phyloP scores from a whole-genome alignment of 768 basidiomycete species.

The Boletus sp. region DNA sequence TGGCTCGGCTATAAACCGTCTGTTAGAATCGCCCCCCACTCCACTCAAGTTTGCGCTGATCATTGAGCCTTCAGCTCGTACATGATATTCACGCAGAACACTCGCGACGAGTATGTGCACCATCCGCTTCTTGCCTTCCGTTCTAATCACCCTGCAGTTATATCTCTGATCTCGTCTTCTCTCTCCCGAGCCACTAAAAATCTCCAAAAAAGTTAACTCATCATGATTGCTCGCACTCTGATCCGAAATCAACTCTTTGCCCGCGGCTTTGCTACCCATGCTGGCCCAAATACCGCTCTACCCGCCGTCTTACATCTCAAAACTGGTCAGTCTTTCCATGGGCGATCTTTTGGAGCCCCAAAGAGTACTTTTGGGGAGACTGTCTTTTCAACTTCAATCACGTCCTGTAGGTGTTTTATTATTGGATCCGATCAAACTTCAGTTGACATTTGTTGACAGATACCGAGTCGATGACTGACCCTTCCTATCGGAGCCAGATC shows the following conservation, averaged over 20 bases:
- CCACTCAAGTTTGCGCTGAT: background rate
- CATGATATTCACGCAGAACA: slow-evolving; percentile 85
- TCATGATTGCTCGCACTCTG: slow-evolving; percentile 58
- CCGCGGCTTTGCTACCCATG: slow-evolving; percentile 68
- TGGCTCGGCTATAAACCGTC: slow-evolving; percentile 9
- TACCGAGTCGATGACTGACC: slow-evolving; percentile 99
- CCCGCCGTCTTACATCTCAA: slow-evolving; percentile 92
- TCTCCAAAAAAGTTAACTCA: slow-evolving; percentile 25
- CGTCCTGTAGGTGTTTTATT: slow-evolving; percentile 68
- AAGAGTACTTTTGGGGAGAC: slow-evolving; percentile 93
- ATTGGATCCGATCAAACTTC: slow-evolving; percentile 1
- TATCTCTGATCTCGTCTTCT: slow-evolving; percentile 88
- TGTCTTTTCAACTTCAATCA: slow-evolving; percentile 98
- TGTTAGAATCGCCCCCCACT: background rate
- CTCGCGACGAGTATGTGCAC: slow-evolving; percentile 76
- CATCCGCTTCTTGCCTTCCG: background rate
- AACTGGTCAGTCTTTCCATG: slow-evolving; percentile 88
- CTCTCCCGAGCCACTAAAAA: slow-evolving; percentile 45
- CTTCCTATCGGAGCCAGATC: slow-evolving; percentile 96
- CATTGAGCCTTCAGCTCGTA: slow-evolving; percentile 34
- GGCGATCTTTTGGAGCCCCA: slow-evolving; percentile 85
- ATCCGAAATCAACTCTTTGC: slow-evolving; percentile 47
- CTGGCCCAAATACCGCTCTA: slow-evolving; percentile 41
- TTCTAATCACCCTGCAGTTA: slow-evolving; percentile 52
- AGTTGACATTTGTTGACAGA: slow-evolving; percentile 46